Conservation (phyloP, 768 basidiomycete genomes). For the Tylopilus plumbeoviolaceoides region DNA sequence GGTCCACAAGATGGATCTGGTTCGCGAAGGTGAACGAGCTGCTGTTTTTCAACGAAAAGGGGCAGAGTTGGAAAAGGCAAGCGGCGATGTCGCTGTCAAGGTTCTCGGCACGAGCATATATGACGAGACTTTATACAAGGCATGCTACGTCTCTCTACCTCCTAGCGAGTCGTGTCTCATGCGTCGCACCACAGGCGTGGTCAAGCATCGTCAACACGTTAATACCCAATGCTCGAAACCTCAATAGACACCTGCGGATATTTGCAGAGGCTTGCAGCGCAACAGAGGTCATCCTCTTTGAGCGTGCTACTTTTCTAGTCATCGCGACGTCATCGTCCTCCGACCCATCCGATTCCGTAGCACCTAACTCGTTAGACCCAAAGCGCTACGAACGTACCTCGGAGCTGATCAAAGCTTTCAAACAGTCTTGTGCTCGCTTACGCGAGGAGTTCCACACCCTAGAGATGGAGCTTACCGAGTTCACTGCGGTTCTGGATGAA, state of each 20-base stretch:
- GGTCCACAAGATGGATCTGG: constrained; percentile 98
- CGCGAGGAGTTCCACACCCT: constrained; percentile 83
- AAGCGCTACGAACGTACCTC: constrained; percentile 84
- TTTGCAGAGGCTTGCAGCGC: constrained; percentile 87
- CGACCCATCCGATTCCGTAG: constrained; percentile 29
- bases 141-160: constrained; percentile 21
- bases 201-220: constrained; percentile 95
- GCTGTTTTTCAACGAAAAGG: constrained; percentile 66
- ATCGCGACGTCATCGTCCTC: constrained; percentile 76
- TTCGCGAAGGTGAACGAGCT: constrained; percentile 52
- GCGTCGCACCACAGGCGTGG: constrained; percentile 71
- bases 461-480: constrained; percentile 82
- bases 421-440: constrained; percentile 82
- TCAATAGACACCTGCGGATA: constrained; percentile 81
- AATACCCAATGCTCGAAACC: constrained; percentile 90
- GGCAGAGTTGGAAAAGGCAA: constrained; percentile 67
- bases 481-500: constrained; percentile 87
- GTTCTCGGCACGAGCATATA: constrained; percentile 96
- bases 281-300: constrained; percentile 93
- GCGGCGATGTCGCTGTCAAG: constrained; percentile 54
- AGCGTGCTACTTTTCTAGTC: constrained; percentile 96
- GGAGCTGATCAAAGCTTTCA: constrained; percentile 94
- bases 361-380: constrained; percentile 49
- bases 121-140: constrained; percentile 96
- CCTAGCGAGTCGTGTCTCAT: constrained; percentile 9